Percentiles rank a stretch among this genome's conserved stretches.
Conservation (phyloP, 805 yeast species). For the Yarrowia hollandica region DNA sequence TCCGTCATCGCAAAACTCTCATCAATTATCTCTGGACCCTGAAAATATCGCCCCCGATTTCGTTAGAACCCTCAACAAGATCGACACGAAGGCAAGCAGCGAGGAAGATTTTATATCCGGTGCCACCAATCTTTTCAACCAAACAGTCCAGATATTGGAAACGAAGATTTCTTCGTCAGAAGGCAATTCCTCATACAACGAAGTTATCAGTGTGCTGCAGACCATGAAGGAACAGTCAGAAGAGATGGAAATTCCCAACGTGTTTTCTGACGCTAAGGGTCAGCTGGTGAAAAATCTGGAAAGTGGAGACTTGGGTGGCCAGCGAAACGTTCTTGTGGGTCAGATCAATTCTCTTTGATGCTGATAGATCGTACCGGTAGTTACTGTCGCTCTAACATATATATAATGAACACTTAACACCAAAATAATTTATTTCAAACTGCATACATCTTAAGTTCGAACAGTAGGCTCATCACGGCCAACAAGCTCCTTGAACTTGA, state of each 20-base stretch:
- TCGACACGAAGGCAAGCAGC: slow-evolving; percentile 8
- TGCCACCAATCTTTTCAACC: slow-evolving; percentile 1
- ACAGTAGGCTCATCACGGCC: slow-evolving; percentile 90
- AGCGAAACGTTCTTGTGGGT: slow-evolving; percentile 7
- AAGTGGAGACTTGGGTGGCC: slow-evolving; percentile 18
- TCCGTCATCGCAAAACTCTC: slow-evolving; percentile 1
- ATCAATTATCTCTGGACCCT: slow-evolving; percentile 10
- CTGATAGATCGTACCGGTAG: neutral
- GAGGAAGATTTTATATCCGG: slow-evolving; percentile 13
- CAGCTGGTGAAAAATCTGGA: neutral
- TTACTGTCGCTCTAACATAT: too few relatives aligned
- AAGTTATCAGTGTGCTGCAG: neutral
- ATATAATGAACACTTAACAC: neutral
- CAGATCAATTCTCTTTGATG: neutral
- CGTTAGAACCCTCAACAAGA: slow-evolving; percentile 19
- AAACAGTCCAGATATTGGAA: neutral
- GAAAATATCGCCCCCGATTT: slow-evolving; percentile 20
- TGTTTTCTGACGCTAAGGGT: neutral
- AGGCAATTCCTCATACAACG: slow-evolving; percentile 7
- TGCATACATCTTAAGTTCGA: slow-evolving; percentile 53
- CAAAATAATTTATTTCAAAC: slow-evolving; percentile 22
- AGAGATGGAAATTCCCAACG: slow-evolving; percentile 8
- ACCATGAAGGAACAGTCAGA: slow-evolving; percentile 20
- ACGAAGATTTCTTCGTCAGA: neutral
- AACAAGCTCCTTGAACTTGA: slow-evolving; percentile 68